These are phyloP conservation scores for Leishmania mexicana DNA, from an alignment of 208 protist species.

Conservation along the genomic window DNA sequence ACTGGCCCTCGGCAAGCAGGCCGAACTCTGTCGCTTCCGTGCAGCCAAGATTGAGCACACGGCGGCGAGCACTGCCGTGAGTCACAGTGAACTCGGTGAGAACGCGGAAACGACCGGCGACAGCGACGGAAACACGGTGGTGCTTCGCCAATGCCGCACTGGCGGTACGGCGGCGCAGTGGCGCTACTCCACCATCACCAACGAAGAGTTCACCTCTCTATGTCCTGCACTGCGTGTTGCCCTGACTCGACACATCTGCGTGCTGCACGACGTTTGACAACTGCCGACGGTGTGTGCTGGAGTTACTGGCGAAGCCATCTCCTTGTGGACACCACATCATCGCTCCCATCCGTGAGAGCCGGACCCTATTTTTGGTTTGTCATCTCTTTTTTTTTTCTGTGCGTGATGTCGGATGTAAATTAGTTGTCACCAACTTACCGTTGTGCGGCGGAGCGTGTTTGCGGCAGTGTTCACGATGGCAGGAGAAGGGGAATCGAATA, in stretches of 20 bases:
- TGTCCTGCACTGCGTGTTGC: slow-evolving; percentile 18
- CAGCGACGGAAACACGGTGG: neutral
- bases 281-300: neutral
- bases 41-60: slow-evolving; percentile 13
- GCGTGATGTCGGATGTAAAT: slow-evolving; percentile 1
- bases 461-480: neutral
- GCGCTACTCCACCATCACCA: slow-evolving; percentile 24
- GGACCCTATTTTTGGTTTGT: neutral
- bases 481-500: neutral
- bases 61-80: neutral
- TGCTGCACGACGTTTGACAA: slow-evolving; percentile 1
- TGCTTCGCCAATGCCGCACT: slow-evolving; percentile 17
- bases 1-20: slow-evolving; percentile 37
- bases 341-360: neutral
- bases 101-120: neutral
- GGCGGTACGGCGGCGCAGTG: slow-evolving; percentile 7
- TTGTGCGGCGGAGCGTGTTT: neutral
- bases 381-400: neutral
- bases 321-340: neutral
- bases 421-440: neutral
- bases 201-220: slow-evolving; percentile 24
- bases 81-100: neutral
- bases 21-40: slow-evolving; percentile 40
- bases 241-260: slow-evolving; percentile 21
- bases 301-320: neutral